Evolutionary conservation across 768 basidiomycete genomes (phyloP), one percentile per base, ranked within the genome.

Genomic region (Agaricus sinodeliciosus): DNA sequence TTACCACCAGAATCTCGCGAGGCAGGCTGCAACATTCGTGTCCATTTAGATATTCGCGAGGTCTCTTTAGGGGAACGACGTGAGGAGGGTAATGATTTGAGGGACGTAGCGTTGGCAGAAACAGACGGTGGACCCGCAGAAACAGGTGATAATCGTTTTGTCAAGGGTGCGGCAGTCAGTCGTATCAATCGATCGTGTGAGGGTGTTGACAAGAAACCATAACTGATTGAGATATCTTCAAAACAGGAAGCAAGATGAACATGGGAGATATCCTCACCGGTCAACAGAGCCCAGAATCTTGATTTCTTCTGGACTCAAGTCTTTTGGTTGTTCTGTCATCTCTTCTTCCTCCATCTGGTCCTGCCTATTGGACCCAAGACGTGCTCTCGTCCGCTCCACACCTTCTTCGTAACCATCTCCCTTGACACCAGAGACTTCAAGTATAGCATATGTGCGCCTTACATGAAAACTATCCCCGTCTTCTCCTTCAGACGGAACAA

Each of bases 331-430:
- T 74, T 69, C 82, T 89, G 66, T 85, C 86, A 8, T 65, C 67
- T 15, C 74, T 43, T 76, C 74, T 0, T 82, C 81, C 51, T 77
- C 72, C 31, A 81, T 59, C 58, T 87, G 85, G 49, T 65, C 67
- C 27, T 58, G 59, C 45, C 65, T 64, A 49, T 59, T 65, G 9
- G 54, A 63, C 11, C 63, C 63, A 35, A 67, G 46, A 43, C 63
- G 60, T 4, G 90, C 88, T 55, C 95, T 79, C 25, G 94, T 98
- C 35, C 92, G 83, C 69, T 98, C 95, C 6, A 95, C 78, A 35
- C 95, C 95, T 59, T 95, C 93, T 60, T 92, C 89, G 67, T 84
- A 91, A 0, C 95, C 95, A 63, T 98, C 95, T 2, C 94, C 94
- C 63, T 82, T 87, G 35, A 97, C 94, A n/a, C 95, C 95, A 40